Conservation (phyloP, 2,329 filamentous ascomycete species). For the Stenocarpella maydis region DNA sequence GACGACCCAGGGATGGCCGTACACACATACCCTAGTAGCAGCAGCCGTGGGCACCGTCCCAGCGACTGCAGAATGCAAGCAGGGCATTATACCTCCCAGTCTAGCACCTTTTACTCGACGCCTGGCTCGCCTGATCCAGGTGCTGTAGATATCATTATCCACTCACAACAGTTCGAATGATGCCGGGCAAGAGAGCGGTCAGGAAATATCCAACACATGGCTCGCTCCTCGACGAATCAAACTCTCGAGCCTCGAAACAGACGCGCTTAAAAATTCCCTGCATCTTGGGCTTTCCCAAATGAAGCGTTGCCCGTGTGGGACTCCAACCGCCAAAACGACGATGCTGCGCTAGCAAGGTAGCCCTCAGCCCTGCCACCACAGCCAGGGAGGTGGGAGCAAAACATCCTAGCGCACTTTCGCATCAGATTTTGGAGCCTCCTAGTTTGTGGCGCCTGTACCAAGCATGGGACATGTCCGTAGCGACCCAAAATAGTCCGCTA, state of each 20-base stretch:
- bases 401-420: slow-evolving; percentile 25
- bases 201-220: slow-evolving; percentile 10
- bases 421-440: slow-evolving; percentile 26
- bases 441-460: slow-evolving; percentile 12
- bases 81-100: neutral
- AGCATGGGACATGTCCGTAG: slow-evolving; percentile 22
- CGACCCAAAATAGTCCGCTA: slow-evolving; percentile 29
- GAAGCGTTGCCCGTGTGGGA: slow-evolving; percentile 15
- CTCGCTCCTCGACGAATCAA: slow-evolving; percentile 33
- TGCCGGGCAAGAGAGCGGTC: slow-evolving; percentile 1
- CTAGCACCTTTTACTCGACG: neutral
- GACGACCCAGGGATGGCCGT: neutral
- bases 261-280: slow-evolving; percentile 23
- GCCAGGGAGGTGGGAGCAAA: slow-evolving; percentile 26
- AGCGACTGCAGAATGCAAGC: neutral
- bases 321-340: slow-evolving; percentile 7
- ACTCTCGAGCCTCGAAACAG: neutral
- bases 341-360: slow-evolving; percentile 27
- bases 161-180: slow-evolving; percentile 1
- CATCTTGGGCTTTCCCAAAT: slow-evolving; percentile 26
- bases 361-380: slow-evolving; percentile 27
- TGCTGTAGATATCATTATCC: slow-evolving; percentile 4
- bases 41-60: neutral
- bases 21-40: slow-evolving; percentile 18
- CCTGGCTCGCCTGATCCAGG: neutral